Conservation (phyloP, 495 filamentous ascomycete species). For the Parathielavia hyrcaniae region DNA sequence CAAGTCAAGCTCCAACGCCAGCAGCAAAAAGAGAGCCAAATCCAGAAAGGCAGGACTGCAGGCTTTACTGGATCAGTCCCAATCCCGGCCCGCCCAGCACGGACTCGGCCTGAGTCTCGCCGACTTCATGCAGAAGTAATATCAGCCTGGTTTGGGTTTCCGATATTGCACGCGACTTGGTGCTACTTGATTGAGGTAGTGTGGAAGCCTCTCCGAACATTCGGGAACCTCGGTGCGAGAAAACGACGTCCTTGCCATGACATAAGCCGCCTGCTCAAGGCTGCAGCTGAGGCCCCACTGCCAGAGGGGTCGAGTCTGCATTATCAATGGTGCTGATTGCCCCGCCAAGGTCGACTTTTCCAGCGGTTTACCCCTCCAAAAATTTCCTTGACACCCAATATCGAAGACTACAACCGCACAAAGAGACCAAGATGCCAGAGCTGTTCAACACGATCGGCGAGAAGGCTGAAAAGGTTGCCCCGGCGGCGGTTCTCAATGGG, state of each 20-base stretch:
- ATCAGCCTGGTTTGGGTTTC: neutral
- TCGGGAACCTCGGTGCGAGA: constrained; percentile 26
- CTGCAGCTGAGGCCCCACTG: constrained; percentile 22
- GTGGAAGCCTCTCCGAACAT: constrained; percentile 14
- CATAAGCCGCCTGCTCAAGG: constrained; percentile 26
- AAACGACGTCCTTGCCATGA: constrained; percentile 21
- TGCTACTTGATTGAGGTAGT: neutral
- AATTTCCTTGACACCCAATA: constrained; percentile 27
- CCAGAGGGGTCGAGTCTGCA: constrained; percentile 5
- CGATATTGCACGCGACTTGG: neutral
- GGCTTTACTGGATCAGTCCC: constrained; percentile 44
- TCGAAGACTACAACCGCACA: constrained; percentile 8
- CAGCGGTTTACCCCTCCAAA: constrained; percentile 33
- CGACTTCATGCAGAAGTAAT: constrained; percentile 44
- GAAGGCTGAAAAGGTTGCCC: constrained; percentile 45
- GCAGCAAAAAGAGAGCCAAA: constrained; percentile 50
- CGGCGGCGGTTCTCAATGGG: constrained; percentile 28
- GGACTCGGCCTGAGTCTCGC: constrained; percentile 46
- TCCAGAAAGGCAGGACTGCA: constrained; percentile 50
- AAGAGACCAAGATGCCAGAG: constrained; percentile 32
- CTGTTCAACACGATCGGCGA: constrained; percentile 51
- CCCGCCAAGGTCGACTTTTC: constrained; percentile 25
- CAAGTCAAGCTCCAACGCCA: constrained; percentile 38
- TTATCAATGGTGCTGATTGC: constrained; percentile 13
- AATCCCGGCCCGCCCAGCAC: constrained; percentile 28